Percentiles rank a stretch among this genome's conserved stretches.
Evolutionary conservation across 345 rosid species (phyloP).

Genomic region (Nasturtium officinale): DNA sequence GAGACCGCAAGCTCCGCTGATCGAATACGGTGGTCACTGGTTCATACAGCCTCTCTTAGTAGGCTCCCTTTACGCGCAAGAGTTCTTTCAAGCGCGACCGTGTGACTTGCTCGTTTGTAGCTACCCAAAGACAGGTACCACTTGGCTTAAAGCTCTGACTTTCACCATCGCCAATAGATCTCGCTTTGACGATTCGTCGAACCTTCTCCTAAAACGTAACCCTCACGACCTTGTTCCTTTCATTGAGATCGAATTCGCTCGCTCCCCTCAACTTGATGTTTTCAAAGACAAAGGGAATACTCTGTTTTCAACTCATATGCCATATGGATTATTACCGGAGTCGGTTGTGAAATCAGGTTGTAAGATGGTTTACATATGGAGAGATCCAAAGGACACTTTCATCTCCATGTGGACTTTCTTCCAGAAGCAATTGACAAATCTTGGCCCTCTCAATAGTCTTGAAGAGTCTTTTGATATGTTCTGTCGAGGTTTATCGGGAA

Average conservation of each 20-base stretch:
- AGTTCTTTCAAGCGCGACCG: constrained; percentile 1
- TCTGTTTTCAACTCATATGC: constrained; percentile 31
- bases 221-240: constrained; percentile 39
- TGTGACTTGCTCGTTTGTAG: constrained; percentile 9
- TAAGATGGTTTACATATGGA: constrained; percentile 37
- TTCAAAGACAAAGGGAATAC: no score
- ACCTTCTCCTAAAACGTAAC: constrained; percentile 12
- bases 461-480: constrained; percentile 33
- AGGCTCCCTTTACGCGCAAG: constrained; percentile 1
- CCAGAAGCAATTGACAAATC: neutral
- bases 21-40: neutral
- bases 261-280: constrained; percentile 1
- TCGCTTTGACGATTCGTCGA: neutral
- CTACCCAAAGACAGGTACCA: constrained; percentile 31
- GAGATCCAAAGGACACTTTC: constrained; percentile 38
- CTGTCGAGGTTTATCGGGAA: constrained; percentile 3
- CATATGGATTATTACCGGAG: neutral
- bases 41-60: neutral
- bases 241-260: constrained; percentile 16
- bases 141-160: constrained; percentile 44
- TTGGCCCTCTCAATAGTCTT: neutral
- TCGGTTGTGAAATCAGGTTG: neutral
- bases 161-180: constrained; percentile 30
- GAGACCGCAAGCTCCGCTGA: neutral
- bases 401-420: constrained; percentile 32